phyloP scores from a whole-genome alignment of 2,329 filamentous ascomycete species.

The Colletotrichum sp. region DNA sequence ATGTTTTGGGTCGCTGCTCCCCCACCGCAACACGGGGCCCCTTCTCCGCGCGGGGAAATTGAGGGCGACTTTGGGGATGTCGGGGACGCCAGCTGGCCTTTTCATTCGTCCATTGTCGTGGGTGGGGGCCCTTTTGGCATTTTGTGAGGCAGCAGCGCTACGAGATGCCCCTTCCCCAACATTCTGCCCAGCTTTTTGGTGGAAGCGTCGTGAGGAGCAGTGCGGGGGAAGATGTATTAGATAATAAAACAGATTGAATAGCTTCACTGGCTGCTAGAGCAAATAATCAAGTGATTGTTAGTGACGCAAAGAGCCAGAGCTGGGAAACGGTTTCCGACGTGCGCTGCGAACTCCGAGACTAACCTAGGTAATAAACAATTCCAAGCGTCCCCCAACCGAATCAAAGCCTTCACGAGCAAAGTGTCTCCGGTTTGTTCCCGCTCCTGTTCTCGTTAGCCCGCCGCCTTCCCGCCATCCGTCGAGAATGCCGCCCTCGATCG shows the following conservation, averaged over 20 bases:
- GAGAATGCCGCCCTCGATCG: neutral
- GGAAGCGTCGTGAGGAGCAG: neutral
- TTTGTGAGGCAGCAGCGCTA: neutral
- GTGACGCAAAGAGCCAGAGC: neutral
- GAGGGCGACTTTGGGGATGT: neutral
- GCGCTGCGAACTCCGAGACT: neutral
- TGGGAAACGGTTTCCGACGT: neutral
- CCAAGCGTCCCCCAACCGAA: neutral
- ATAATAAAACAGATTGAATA: neutral
- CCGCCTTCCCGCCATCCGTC: neutral
- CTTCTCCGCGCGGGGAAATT: constrained; percentile 12
- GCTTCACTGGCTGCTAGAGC: neutral
- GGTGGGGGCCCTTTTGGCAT: neutral
- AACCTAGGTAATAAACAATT: neutral
- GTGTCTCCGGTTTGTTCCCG: neutral
- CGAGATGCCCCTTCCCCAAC: neutral
- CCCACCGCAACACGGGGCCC: neutral
- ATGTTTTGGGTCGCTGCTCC: neutral
- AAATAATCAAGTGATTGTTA: neutral
- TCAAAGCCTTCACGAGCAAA: neutral
- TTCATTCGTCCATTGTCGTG: neutral
- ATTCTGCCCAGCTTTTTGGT: neutral
- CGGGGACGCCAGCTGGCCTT: neutral
- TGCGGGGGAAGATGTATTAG: neutral
- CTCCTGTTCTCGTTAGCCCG: neutral